Evolutionary conservation across 1,139 yeast species (phyloP).

Genomic region (Geotrichum carabidarum): DNA sequence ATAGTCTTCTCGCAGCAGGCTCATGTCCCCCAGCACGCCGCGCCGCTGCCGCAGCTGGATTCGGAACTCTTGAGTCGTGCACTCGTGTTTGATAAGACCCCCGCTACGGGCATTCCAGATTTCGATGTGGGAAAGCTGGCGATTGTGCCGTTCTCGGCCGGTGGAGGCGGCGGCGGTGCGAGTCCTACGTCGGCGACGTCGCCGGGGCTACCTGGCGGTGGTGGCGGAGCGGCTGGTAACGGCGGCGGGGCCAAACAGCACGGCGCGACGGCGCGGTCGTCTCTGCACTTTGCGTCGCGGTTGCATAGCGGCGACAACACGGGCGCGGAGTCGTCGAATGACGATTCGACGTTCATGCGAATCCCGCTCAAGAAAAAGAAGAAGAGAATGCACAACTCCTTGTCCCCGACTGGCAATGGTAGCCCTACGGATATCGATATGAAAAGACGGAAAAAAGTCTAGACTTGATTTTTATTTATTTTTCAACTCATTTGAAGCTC

Average conservation of each 20-base stretch:
- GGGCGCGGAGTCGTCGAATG: conserved; percentile 27
- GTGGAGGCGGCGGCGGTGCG: conserved; percentile 14
- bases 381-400: conserved; percentile 17
- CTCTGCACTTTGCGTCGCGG: conserved; percentile 17
- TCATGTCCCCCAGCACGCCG: conserved; percentile 23
- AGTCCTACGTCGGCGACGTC: background rate
- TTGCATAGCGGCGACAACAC: conserved; percentile 19
- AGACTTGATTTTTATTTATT: background rate
- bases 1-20: conserved; percentile 31
- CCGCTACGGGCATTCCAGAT: conserved; percentile 72
- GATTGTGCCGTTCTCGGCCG: conserved; percentile 32
- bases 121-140: conserved; percentile 68
- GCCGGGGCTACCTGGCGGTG: background rate
- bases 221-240: background rate
- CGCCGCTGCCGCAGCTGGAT: conserved; percentile 31
- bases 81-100: conserved; percentile 61
- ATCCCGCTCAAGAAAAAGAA: conserved; percentile 22
- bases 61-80: conserved; percentile 48
- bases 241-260: background rate
- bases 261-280: conserved; percentile 11
- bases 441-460: conserved; percentile 6
- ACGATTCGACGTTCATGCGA: conserved; percentile 22
- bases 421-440: background rate
- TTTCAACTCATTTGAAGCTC: background rate
- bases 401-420: conserved; percentile 16